These are phyloP conservation scores for Cyclanthera cordifolia DNA, from an alignment of 306 rosid genomes.

Conservation along the genomic window DNA sequence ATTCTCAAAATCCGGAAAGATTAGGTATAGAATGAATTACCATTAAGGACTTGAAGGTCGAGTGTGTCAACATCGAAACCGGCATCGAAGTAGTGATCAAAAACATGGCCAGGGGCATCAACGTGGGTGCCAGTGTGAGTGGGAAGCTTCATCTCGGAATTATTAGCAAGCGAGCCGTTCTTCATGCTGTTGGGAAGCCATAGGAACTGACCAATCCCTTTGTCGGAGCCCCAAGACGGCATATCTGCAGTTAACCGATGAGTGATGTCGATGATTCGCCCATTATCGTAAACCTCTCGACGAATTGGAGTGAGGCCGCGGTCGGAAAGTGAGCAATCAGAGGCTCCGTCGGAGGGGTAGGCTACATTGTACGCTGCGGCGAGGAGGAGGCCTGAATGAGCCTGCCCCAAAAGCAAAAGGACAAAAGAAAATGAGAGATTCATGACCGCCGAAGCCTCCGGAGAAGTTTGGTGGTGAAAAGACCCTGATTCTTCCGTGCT, in stretches of 20 bases:
- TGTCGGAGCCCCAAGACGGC: constrained; percentile 40
- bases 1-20: too few species aligned
- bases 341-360: constrained; percentile 34
- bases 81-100: constrained; percentile 48
- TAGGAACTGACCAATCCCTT: constrained; percentile 51
- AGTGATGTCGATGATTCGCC: constrained; percentile 42
- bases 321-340: constrained; percentile 20
- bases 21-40: constrained; percentile 14
- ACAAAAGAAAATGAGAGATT: not conserved
- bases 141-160: constrained; percentile 35
- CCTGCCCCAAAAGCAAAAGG: constrained; percentile 15
- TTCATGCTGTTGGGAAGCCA: constrained; percentile 49
- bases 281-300: constrained; percentile 51
- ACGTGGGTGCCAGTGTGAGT: constrained; percentile 70
- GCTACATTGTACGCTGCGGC: constrained; percentile 15
- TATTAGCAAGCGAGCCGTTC: constrained; percentile 47
- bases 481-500: too few species aligned
- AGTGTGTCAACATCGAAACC: constrained; percentile 64
- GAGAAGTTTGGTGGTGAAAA: not conserved
- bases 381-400: constrained; percentile 15
- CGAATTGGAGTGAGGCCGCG: constrained; percentile 36
- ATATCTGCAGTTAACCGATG: constrained; percentile 32
- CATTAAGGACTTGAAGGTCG: constrained; percentile 56
- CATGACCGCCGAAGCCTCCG: not conserved
- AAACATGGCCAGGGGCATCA: constrained; percentile 56